Evolutionary conservation across 805 yeast genomes (phyloP).

Genomic region (Schwanniomyces polymorphus): DNA sequence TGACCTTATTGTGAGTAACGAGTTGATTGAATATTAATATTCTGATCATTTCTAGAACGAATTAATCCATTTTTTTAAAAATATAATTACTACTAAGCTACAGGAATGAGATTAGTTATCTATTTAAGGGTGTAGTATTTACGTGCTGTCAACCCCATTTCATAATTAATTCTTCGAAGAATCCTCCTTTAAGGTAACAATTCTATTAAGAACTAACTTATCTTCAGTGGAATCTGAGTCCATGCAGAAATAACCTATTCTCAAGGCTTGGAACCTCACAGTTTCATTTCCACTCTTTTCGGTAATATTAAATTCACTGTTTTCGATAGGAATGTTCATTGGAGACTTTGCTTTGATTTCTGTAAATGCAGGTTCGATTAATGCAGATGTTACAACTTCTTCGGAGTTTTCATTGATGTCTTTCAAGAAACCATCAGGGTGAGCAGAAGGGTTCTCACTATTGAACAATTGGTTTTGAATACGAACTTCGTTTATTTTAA

Average conservation of each 20-base stretch:
- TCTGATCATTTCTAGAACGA: too few species aligned
- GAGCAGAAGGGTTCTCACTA: constrained; percentile 85
- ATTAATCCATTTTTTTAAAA: too few species aligned
- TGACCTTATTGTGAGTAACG: too few species aligned
- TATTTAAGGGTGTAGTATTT: background rate
- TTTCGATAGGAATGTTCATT: constrained; percentile 61
- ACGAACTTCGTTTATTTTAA: constrained; percentile 71
- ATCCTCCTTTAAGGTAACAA: constrained; percentile 83
- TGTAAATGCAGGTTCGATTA: constrained; percentile 73
- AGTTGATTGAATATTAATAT: too few species aligned
- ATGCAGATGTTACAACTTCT: constrained; percentile 58
- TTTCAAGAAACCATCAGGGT: constrained; percentile 84
- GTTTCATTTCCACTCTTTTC: constrained; percentile 70
- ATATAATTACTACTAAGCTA: too few species aligned
- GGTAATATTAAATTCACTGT: constrained; percentile 66
- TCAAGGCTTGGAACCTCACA: constrained; percentile 96
- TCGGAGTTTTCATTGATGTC: constrained; percentile 85
- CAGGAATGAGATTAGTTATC: too few species aligned
- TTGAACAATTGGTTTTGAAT: constrained; percentile 84
- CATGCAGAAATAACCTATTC: constrained; percentile 93
- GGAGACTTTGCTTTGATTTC: constrained; percentile 74
- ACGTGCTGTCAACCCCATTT: background rate
- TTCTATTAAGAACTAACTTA: constrained; percentile 76
- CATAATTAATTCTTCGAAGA: constrained; percentile 10
- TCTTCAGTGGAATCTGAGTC: constrained; percentile 73